Percentiles rank a stretch among this genome's conserved stretches.
Evolutionary conservation across 495 filamentous ascomycete species (phyloP).

Genomic region (Penicillium waksmanii): DNA sequence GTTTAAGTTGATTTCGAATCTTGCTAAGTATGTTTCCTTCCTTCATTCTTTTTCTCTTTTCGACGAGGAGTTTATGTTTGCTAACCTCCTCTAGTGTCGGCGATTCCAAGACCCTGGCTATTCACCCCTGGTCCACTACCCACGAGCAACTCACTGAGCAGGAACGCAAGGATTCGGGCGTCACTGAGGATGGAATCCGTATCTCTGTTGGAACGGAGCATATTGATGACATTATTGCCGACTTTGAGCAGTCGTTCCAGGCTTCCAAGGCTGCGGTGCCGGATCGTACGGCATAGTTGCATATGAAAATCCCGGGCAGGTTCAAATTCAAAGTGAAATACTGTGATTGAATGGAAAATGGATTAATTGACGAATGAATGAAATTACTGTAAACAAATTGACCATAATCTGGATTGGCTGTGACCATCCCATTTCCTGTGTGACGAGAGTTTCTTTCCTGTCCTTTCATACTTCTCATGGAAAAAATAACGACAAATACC

Average conservation of each 20-base stretch:
- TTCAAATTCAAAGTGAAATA: too few species aligned
- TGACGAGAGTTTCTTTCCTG: too few species aligned
- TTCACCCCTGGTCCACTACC: constrained; percentile 95
- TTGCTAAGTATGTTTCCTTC: constrained; percentile 67
- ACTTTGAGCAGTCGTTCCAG: constrained; percentile 91
- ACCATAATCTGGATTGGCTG: too few species aligned
- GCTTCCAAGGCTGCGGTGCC: constrained; percentile 45
- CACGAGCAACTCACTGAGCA: constrained; percentile 90
- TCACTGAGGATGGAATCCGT: constrained; percentile 90
- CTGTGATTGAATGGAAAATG: too few species aligned
- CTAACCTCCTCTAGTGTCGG: constrained; percentile 54
- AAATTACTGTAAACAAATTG: too few species aligned
- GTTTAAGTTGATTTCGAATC: constrained; percentile 92
- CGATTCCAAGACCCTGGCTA: constrained; percentile 84
- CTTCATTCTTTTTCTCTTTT: neutral
- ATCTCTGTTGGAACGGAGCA: constrained; percentile 97
- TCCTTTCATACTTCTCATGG: too few species aligned
- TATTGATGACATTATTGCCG: constrained; percentile 96
- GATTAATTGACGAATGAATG: too few species aligned
- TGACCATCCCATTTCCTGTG: too few species aligned
- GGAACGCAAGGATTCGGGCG: constrained; percentile 80
- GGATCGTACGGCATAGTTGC: constrained; percentile 16
- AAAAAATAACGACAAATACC: too few species aligned
- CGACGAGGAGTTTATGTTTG: constrained; percentile 7
- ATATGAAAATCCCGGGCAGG: too few species aligned